Evolutionary conservation across 164 flowering plant species (phyloP).

Genomic region (Vitis cinerea): DNA sequence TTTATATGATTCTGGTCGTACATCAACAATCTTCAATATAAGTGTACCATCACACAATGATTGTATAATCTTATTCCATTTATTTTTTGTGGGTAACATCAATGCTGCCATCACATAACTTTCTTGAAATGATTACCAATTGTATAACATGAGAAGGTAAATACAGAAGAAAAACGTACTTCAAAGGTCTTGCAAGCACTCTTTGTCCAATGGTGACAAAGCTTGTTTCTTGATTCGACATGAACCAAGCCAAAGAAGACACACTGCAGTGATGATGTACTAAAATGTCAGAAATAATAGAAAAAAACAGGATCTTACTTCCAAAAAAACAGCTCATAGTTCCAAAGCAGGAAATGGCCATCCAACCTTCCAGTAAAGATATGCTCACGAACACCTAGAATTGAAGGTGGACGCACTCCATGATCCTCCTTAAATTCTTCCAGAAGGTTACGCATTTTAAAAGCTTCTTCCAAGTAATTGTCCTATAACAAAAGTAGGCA

Average conservation of each 20-base stretch:
- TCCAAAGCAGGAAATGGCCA: not conserved
- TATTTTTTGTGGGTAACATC: not conserved
- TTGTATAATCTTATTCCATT: not conserved
- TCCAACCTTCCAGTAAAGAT: slow-evolving; percentile 97
- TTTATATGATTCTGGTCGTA: not conserved
- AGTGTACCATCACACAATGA: not conserved
- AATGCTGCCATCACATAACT: not conserved
- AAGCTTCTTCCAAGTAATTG: slow-evolving; percentile 98
- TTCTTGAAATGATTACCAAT: not conserved
- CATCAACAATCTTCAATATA: not conserved
- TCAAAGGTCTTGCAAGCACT: slow-evolving; percentile 92
- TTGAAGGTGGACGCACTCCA: slow-evolving; percentile 88
- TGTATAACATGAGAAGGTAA: not conserved
- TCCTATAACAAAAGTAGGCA: slow-evolving; percentile 48
- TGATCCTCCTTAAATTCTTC: slow-evolving; percentile 95
- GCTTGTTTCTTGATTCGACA: slow-evolving; percentile 97
- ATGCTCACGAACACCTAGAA: slow-evolving; percentile 94
- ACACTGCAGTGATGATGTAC: slow-evolving; percentile 60
- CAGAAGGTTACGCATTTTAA: slow-evolving; percentile 97
- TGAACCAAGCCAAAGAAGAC: slow-evolving; percentile 97
- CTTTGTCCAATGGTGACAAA: slow-evolving; percentile 98
- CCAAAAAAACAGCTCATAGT: not conserved
- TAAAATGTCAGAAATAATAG: slow-evolving; percentile 13
- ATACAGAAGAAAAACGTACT: slow-evolving; percentile 44
- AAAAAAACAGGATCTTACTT: not conserved